Evolutionary conservation across 2,329 filamentous ascomycete genomes (phyloP).

Genomic region (Trichoderma sp.): DNA sequence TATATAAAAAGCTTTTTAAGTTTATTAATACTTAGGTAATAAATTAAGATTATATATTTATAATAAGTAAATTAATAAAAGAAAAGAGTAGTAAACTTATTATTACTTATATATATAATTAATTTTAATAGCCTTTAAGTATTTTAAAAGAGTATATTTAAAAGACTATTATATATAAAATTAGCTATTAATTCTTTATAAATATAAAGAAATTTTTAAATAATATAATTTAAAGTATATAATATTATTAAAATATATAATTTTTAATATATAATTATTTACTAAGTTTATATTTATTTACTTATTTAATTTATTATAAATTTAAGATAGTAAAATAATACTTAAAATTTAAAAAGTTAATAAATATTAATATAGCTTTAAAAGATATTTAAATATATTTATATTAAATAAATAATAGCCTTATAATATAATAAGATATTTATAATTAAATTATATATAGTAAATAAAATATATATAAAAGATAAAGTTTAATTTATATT

Average conservation of each 20-base stretch:
- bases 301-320: background rate
- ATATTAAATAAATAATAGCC: background rate
- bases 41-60: too few species aligned
- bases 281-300: background rate
- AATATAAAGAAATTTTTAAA: too few species aligned
- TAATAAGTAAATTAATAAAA: too few species aligned
- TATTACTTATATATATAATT: too few species aligned
- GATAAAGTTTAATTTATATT: background rate
- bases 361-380: background rate
- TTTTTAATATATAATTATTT: background rate
- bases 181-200: background rate
- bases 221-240: background rate
- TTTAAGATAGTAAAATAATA: background rate
- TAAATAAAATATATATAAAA: background rate
- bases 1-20: background rate
- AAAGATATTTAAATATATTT: background rate
- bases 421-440: background rate
- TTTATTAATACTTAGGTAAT: background rate
- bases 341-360: background rate
- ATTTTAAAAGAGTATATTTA: too few species aligned
- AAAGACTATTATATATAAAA: background rate
- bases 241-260: background rate
- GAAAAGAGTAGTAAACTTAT: too few species aligned
- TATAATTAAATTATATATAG: background rate
- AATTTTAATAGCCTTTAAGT: too few species aligned